These are phyloP conservation scores for Fusarium avenaceum DNA, from an alignment of 2,329 filamentous ascomycete genomes.

Conservation along the genomic window DNA sequence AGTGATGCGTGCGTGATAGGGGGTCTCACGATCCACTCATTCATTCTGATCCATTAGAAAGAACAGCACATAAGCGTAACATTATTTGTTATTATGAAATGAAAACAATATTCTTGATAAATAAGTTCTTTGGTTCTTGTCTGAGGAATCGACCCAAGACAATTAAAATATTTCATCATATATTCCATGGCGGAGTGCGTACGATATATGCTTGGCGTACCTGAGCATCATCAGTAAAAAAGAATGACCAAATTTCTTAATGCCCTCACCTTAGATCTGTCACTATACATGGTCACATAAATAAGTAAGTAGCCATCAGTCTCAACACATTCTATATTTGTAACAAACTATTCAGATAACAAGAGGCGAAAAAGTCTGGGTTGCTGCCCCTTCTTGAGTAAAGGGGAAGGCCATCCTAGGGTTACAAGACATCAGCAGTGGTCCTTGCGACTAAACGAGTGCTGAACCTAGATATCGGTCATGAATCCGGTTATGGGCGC, in stretches of 20 bases:
- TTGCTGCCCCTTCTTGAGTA: constrained; percentile 33
- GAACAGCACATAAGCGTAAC: neutral
- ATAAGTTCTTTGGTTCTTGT: neutral
- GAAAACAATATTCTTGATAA: neutral
- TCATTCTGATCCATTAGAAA: neutral
- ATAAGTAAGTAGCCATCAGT: constrained; percentile 8
- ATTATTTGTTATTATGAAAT: neutral
- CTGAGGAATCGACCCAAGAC: neutral
- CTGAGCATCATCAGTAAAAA: constrained; percentile 27
- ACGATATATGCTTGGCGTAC: neutral
- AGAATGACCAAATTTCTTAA: neutral
- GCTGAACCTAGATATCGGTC: constrained; percentile 48
- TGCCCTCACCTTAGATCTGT: constrained; percentile 3
- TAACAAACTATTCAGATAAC: constrained; percentile 41
- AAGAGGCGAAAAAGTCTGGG: constrained; percentile 35
- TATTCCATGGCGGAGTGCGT: neutral
- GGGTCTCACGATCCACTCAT: neutral
- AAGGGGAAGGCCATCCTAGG: constrained; percentile 48
- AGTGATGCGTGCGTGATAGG: neutral
- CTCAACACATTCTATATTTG: constrained; percentile 41
- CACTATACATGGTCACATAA: constrained; percentile 15
- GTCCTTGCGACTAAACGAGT: constrained; percentile 47
- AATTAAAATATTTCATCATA: neutral
- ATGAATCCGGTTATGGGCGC: constrained; percentile 30
- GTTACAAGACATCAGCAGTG: constrained; percentile 50